Conservation (phyloP, 1,284 basidiomycete species). For the Ceratobasidium sp. region DNA sequence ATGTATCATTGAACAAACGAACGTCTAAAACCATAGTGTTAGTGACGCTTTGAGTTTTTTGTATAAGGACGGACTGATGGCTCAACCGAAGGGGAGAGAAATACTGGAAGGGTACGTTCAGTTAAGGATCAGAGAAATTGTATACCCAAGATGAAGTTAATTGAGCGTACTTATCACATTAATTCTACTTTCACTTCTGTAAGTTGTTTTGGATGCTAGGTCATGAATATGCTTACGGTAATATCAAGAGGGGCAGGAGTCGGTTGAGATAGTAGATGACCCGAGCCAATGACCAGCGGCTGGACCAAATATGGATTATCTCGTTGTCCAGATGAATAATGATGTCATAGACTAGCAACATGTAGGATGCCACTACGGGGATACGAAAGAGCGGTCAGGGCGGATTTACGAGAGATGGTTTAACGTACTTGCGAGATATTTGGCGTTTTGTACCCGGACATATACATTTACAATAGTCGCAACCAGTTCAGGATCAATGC, state of each 20-base stretch:
- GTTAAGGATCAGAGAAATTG: no score
- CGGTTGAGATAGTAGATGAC: conserved; percentile 31
- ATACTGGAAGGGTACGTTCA: neutral
- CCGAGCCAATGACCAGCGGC: conserved; percentile 21
- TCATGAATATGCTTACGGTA: conserved; percentile 7
- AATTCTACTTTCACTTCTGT: neutral
- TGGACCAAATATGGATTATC: conserved; percentile 18
- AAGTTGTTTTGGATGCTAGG: neutral
- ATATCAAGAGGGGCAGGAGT: neutral
- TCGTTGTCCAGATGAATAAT: conserved; percentile 6
- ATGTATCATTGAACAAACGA: neutral
- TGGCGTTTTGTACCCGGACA: no score
- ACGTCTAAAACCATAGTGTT: neutral
- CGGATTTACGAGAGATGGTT: no score
- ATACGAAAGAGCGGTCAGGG: no score
- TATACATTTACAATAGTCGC: no score
- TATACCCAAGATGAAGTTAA: neutral
- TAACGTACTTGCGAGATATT: no score
- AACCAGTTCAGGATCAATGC: no score
- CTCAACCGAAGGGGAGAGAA: conserved; percentile 2
- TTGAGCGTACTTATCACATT: neutral
- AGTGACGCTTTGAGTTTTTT: neutral
- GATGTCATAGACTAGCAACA: conserved; percentile 30
- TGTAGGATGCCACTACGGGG: conserved; percentile 17
- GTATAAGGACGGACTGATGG: conserved; percentile 15